Evolutionary conservation across 345 rosid species (phyloP).

Genomic region (Camelina hispida): DNA sequence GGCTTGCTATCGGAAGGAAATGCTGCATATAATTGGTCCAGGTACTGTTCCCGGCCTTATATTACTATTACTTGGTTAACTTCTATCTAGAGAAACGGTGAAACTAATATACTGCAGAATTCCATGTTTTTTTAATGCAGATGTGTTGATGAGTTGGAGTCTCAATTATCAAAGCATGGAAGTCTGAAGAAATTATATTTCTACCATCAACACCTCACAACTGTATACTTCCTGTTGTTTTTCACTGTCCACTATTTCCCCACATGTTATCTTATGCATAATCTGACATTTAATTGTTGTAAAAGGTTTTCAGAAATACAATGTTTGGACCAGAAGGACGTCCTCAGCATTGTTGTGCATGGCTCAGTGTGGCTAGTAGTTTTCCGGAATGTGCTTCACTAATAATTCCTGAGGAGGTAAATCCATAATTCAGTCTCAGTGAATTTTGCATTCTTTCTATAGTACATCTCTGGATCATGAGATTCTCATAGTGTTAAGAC

Average conservation of each 20-base stretch:
- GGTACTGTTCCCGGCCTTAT: conserved; percentile 52
- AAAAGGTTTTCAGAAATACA: conserved; percentile 93
- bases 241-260: conserved; percentile 22
- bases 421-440: conserved; percentile 18
- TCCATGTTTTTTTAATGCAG: conserved; percentile 54
- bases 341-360: conserved; percentile 99
- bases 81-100: conserved; percentile 19
- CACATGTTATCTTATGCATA: conserved; percentile 33
- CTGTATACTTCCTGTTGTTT: conserved; percentile 51
- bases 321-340: conserved; percentile 99
- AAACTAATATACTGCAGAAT: conserved; percentile 16
- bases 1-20: conserved; percentile 99
- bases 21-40: conserved; percentile 97
- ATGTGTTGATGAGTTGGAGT: conserved; percentile 93
- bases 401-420: conserved; percentile 95
- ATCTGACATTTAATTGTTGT: conserved; percentile 40
- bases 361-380: conserved; percentile 99
- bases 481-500: conserved; percentile 31
- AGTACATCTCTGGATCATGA: conserved; percentile 17
- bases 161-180: conserved; percentile 95
- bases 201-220: conserved; percentile 93
- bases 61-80: conserved; percentile 17
- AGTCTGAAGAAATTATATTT: conserved; percentile 90
- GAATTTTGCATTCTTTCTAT: conserved; percentile 7
- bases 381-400: conserved; percentile 98